Evolutionary conservation across 176 grass and related monocot genomes (phyloP), one percentile per base, ranked within the genome.

Genomic region (Eremochloa ophiuroides): DNA sequence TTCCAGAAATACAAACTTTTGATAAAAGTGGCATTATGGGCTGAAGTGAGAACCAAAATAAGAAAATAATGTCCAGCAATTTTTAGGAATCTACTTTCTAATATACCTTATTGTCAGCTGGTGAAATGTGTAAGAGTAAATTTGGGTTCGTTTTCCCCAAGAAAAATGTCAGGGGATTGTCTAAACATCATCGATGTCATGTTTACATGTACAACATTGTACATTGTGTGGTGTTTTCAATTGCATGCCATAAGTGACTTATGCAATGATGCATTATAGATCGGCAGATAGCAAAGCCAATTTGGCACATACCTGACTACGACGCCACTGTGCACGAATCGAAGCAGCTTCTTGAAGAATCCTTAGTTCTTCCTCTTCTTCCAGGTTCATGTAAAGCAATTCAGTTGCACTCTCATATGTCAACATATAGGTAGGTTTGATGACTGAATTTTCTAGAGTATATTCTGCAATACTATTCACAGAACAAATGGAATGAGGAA

Each of bases 351-450:
- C 88, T 82, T 87, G 90, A 80, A 98, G 88, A 91, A 98, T 84
- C 75, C 88, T 85, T 61, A 98, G 71, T 76, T 95, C 95, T 74
- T 84, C 78, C 82, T 98, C 95, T 81, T 98, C 92, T 90, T 98
- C 92, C 59, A 95, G 79, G 42, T 93, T 98, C 80, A 95, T 81
- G 83, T 98, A 93, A 55, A 98, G 80, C 51, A 98, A 78, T 78
- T 95, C 95, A 63, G 88, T 89, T 75, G 95, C 95, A 82, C 90
- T 91, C 84, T 98, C 95, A 91, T 98, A 98, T 14, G 90, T 98
- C 83, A 98, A 79, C 95, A 95, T 95, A 87, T 98, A 98, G 66
- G 95, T 98, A 76, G 95, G 95, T 81, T 79, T 91, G 79, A 98
- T 98, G n/a, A 91, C 23, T 76, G 92, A 93, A 59, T 95, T 98